These are phyloP conservation scores for Alternaria alternata DNA, from an alignment of 2,329 filamentous ascomycete species.

Conservation along the genomic window DNA sequence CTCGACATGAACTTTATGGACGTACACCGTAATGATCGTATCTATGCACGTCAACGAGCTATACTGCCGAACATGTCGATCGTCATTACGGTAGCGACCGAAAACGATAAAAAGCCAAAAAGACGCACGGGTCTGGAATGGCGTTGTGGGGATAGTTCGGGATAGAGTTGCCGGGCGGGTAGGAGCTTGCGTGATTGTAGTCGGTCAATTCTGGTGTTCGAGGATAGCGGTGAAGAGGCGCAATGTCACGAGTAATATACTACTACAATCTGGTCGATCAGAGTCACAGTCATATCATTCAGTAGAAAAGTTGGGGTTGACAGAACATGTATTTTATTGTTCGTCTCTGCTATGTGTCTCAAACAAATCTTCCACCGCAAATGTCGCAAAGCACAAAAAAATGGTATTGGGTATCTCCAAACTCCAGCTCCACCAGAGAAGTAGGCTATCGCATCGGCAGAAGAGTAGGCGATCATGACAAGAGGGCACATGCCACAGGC, in stretches of 20 bases:
- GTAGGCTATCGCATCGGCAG: slow-evolving; percentile 11
- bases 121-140: neutral
- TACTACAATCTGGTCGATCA: neutral
- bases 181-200: neutral
- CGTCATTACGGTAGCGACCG: neutral
- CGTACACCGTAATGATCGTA: neutral
- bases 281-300: neutral
- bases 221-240: neutral
- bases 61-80: neutral
- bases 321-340: neutral
- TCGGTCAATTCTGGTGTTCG: neutral
- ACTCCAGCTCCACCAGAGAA: slow-evolving; percentile 53
- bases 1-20: neutral
- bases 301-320: neutral
- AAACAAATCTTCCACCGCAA: neutral
- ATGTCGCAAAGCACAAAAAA: neutral
- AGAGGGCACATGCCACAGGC: slow-evolving; percentile 20
- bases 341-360: neutral
- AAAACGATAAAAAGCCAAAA: neutral
- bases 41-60: neutral
- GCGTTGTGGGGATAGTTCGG: neutral
- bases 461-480: slow-evolving; percentile 15
- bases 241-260: neutral
- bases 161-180: neutral
- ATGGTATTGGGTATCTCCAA: slow-evolving; percentile 48